Evolutionary conservation across 1,139 yeast species (phyloP), one percentile per base, ranked within the genome.

Genomic region (Pichia sp.): DNA sequence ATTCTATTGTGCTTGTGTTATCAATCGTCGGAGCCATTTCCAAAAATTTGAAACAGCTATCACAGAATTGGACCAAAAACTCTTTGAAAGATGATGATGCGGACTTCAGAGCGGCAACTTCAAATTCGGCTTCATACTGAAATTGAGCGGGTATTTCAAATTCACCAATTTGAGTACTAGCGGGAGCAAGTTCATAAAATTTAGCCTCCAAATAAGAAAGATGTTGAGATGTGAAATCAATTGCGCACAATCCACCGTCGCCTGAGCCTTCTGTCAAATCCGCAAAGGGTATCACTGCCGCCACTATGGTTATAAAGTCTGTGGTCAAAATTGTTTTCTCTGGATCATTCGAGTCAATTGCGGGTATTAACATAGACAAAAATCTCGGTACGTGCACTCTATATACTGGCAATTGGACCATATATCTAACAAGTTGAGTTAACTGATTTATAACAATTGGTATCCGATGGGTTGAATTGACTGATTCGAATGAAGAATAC

Each of bases 291-390:
- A 87, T 79, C 56, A 83, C 85, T 13, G 85, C 74, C 0, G 91
- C 84, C 30, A 86, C 79, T 0, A 88, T 76, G 12, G 89, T 85
- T 56, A 93, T 77, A 23, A 87, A 78, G 56, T 84, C 81, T 48
- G 91, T 71, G 0, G 96, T 80, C 49, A 80, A 76, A 34, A 84
- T 74, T 0, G 96, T 85, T 64, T 91, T 82, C 26, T 75, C 78
- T 50, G 90, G 74, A 68, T 93, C 99, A 66, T 91, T 93, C 0
- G 95, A 81, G 65, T 93, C 98, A 44, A 93, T 83, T 22, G 95
- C 96, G 0, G 91, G 88, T 13, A 91, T 68, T 0, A 86, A 73
- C 66, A 88, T 74, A 48, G 83, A 79, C 41, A 91, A 66, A 21
- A 93, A 72, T 52, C 95, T 80, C 0, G 95, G 80, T 26, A 89